These are phyloP conservation scores for Colletotrichum noveboracense DNA, from an alignment of 2,329 filamentous ascomycete species.

Conservation along the genomic window DNA sequence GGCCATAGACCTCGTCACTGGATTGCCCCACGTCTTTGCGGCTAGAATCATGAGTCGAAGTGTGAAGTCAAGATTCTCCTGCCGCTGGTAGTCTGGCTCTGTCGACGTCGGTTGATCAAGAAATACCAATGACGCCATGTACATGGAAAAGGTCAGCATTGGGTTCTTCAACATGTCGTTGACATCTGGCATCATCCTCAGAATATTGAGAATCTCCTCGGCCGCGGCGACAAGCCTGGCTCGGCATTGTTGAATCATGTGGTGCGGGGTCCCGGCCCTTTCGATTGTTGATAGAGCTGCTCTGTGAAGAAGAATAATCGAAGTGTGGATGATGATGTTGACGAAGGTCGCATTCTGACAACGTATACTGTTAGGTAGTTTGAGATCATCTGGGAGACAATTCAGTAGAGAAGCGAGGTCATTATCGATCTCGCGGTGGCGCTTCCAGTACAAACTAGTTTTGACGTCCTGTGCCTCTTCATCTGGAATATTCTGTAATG, in stretches of 20 bases:
- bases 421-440: conserved; percentile 68
- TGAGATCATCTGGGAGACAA: conserved; percentile 62
- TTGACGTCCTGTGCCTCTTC: conserved; percentile 63
- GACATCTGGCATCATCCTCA: conserved; percentile 61
- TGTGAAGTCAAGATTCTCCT: conserved; percentile 69
- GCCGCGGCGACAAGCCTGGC: conserved; percentile 71
- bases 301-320: conserved; percentile 72
- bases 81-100: conserved; percentile 23
- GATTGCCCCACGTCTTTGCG: conserved; percentile 61
- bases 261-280: conserved; percentile 45
- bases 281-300: conserved; percentile 74
- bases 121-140: conserved; percentile 74
- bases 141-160: conserved; percentile 73
- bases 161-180: conserved; percentile 63
- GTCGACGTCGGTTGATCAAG: conserved; percentile 71
- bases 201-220: conserved; percentile 69
- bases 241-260: conserved; percentile 66
- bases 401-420: conserved; percentile 65
- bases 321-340: conserved; percentile 73
- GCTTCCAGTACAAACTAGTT: conserved; percentile 71
- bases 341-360: conserved; percentile 64
- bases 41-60: conserved; percentile 70
- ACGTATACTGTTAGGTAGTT: conserved; percentile 61
- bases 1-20: conserved; percentile 72
- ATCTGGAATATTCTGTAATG: conserved; percentile 62